Conservation (phyloP, 805 yeast species). For the Monosporozyma solicola region DNA sequence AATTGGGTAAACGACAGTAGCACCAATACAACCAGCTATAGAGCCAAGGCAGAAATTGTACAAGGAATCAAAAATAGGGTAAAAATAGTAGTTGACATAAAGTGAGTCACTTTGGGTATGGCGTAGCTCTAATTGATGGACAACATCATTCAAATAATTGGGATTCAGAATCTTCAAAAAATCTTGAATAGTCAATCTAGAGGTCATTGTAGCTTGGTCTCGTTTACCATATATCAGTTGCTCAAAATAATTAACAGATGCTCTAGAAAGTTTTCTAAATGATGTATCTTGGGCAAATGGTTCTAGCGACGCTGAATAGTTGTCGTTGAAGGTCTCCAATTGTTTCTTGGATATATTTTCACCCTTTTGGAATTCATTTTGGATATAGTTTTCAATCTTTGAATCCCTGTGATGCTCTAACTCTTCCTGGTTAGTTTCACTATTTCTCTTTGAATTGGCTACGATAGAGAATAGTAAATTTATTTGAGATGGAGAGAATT, state of each 20-base stretch:
- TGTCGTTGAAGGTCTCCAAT: conserved; percentile 21
- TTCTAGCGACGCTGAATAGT: conserved; percentile 9
- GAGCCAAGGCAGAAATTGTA: conserved; percentile 88
- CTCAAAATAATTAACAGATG: background rate
- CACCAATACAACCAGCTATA: conserved; percentile 95
- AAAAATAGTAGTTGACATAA: conserved; percentile 33
- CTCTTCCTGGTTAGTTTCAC: conserved; percentile 4
- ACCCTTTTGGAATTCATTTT: conserved; percentile 22
- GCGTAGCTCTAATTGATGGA: conserved; percentile 25
- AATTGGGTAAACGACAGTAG: conserved; percentile 95
- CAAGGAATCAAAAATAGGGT: conserved; percentile 72
- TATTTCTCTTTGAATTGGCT: conserved; percentile 28
- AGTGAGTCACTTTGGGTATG: conserved; percentile 22
- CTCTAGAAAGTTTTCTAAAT: conserved; percentile 1
- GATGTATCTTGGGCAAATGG: conserved; percentile 2
- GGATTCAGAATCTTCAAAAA: conserved; percentile 35
- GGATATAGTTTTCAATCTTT: conserved; percentile 21
- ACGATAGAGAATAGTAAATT: conserved; percentile 32
- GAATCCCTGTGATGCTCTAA: conserved; percentile 19
- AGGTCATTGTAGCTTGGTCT: conserved; percentile 15
- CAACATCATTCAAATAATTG: conserved; percentile 31
- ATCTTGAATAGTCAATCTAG: conserved; percentile 31
- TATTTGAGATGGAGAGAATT: conserved; percentile 36
- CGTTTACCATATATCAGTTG: conserved; percentile 4
- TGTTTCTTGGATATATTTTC: conserved; percentile 12